Percentiles rank a stretch among this genome's conserved stretches.
Evolutionary conservation across 2,329 filamentous ascomycete species (phyloP).

Genomic region (Byssothecium circinans): DNA sequence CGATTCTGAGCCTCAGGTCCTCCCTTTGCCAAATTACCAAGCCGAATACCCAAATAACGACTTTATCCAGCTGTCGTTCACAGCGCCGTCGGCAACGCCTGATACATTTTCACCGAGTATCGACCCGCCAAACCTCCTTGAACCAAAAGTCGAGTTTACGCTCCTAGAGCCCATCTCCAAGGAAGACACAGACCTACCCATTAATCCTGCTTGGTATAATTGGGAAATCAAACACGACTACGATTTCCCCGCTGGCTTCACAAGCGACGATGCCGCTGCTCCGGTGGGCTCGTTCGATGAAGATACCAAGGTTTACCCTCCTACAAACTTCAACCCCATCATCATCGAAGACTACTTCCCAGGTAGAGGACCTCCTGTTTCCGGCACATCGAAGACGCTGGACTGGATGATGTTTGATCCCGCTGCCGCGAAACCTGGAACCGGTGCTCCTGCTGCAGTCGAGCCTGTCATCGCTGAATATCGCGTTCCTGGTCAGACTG

Average conservation of each 20-base stretch:
- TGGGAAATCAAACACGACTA: neutral
- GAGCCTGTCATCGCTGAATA: neutral
- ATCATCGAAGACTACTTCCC: neutral
- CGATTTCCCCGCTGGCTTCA: neutral
- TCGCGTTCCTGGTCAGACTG: neutral
- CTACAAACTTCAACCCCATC: neutral
- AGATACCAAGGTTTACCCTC: neutral
- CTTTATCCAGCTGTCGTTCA: neutral
- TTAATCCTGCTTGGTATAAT: neutral
- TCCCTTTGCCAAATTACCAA: neutral
- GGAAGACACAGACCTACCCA: neutral
- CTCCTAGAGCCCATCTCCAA: neutral
- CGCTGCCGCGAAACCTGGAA: no score
- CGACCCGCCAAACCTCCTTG: neutral
- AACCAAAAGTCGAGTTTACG: neutral
- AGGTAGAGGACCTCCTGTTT: neutral
- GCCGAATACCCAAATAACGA: neutral
- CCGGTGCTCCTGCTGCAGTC: neutral
- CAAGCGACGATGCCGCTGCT: neutral
- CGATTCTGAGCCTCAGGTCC: no score
- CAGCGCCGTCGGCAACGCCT: neutral
- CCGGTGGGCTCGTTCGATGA: neutral
- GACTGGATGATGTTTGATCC: neutral
- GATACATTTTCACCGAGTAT: neutral
- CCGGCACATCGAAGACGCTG: neutral